A percentile compares a stretch with the other conserved stretches of the same genome.
Conservation (phyloP, 192 early-diverging fungal species). For the Podila epigama region DNA sequence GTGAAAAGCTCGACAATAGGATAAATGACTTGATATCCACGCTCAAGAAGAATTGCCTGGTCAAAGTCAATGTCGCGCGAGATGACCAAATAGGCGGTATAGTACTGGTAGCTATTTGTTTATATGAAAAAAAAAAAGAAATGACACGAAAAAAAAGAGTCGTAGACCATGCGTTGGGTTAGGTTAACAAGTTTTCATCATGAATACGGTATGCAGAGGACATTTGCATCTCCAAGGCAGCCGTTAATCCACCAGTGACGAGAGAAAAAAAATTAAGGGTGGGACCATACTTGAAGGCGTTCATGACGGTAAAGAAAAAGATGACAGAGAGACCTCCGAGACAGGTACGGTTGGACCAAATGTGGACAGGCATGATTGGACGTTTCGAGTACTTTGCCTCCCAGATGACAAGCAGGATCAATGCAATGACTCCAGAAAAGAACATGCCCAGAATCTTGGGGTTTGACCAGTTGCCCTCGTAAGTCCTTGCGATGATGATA, state of each 20-base stretch:
- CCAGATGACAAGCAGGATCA: neutral
- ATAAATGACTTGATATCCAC: conserved; percentile 5
- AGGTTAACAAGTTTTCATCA: too few species aligned
- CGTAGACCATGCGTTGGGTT: too few species aligned
- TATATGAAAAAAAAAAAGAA: neutral
- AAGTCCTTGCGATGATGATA: conserved; percentile 1
- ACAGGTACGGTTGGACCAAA: conserved; percentile 2
- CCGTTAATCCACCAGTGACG: too few species aligned
- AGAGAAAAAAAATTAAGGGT: neutral
- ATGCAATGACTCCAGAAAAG: neutral
- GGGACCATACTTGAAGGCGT: conserved; percentile 19
- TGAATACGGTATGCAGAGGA: too few species aligned
- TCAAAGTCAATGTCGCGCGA: conserved; percentile 7
- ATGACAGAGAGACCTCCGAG: conserved; percentile 12
- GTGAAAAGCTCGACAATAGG: conserved; percentile 1
- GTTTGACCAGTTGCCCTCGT: conserved; percentile 7
- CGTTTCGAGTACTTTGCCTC: neutral
- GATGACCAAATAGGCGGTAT: conserved; percentile 3
- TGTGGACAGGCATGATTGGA: conserved; percentile 12
- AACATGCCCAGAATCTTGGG: conserved; percentile 10
- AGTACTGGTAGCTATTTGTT: conserved; percentile 4
- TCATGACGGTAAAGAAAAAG: conserved; percentile 8
- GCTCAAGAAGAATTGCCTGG: neutral
- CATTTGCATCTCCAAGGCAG: too few species aligned
- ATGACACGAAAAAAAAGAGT: neutral